Base-by-base conservation (phyloP, 1,139 yeast species). In the Pichia sp. region DNA sequence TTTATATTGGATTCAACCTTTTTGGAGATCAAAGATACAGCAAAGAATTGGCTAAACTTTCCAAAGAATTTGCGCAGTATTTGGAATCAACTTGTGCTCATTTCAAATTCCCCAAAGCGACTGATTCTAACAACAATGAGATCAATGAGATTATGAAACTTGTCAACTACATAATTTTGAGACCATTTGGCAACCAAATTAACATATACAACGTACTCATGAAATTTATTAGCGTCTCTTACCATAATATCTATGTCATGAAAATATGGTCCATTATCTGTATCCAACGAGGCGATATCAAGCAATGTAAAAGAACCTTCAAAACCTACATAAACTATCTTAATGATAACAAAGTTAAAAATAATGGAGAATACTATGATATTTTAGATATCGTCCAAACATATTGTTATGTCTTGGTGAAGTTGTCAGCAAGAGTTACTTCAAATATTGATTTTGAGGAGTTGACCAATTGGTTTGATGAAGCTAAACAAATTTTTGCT, bases 191-290 rank as follows among this genome's bases (percentile, higher is more conserved):
- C 29, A 36, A 31, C 2, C 43, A 42, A 31, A 43, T 47, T 27
- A 55, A 41, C 8, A 38, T 48, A 10, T 40, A 37, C 40, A 53
- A 29, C 49, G 52, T 43, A 40, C 49, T 72, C 7, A 64, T 64
- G 34, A 55, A 57, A 27, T 71, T 72, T 2, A 59, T 72, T n/a
- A 53, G 62, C 11, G 63, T 65, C 43, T 72, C 80, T 0, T 76
- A 74, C 52, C 79, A 76, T 50, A 75, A 77, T 32, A 64, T 69
- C 6, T 53, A 59, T 8, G 58, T 71, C 16, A 62, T 71, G 66
- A 66, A 73, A 38, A 57, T 66, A 34, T 61, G 67, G 55, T 51
- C 63, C 61, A 2, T 60, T 55, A 27, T 47, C 54, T 42, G 65
- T 44, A 11, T 58, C 45, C 32, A 42, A 33, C 8, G 33, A 31